Evolutionary conservation across 306 rosid genomes (phyloP).

Genomic region (Oxytropis ochrocephala): DNA sequence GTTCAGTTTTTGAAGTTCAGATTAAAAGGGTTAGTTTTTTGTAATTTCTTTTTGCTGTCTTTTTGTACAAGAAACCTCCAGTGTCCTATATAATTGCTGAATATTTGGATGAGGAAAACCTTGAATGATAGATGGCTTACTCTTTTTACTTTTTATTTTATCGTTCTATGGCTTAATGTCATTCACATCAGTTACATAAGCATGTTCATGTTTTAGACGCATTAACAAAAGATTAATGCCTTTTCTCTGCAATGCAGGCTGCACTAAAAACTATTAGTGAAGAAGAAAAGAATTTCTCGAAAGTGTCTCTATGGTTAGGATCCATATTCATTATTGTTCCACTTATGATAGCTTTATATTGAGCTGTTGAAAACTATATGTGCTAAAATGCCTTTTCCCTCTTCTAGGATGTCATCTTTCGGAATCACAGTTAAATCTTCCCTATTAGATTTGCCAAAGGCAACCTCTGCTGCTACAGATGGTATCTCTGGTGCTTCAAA

Average conservation of each 20-base stretch:
- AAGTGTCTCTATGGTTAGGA: slow-evolving; percentile 78
- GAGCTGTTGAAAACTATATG: slow-evolving; percentile 11
- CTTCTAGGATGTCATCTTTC: slow-evolving; percentile 81
- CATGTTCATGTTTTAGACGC: slow-evolving; percentile 17
- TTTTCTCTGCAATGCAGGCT: slow-evolving; percentile 55
- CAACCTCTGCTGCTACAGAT: slow-evolving; percentile 42
- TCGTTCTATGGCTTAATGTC: background rate
- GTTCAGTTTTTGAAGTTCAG: no score
- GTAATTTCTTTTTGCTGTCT: no score
- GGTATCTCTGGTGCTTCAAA: slow-evolving; percentile 40
- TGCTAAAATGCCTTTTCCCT: slow-evolving; percentile 15
- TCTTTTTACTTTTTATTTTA: no score
- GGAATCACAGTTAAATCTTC: slow-evolving; percentile 77
- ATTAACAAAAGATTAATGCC: slow-evolving; percentile 17
- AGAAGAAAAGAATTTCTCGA: slow-evolving; percentile 78
- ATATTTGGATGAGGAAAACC: no score
- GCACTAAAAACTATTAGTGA: slow-evolving; percentile 85
- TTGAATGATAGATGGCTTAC: no score
- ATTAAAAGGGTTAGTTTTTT: no score
- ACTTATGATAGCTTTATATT: slow-evolving; percentile 6
- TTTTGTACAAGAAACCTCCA: no score
- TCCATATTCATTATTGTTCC: slow-evolving; percentile 1
- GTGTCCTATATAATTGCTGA: no score
- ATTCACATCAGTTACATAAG: slow-evolving; percentile 3
- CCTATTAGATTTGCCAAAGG: slow-evolving; percentile 47